Evolutionary conservation across 2,329 filamentous ascomycete genomes (phyloP), one percentile per base, ranked within the genome.

Genomic region (Apiospora koreana): DNA sequence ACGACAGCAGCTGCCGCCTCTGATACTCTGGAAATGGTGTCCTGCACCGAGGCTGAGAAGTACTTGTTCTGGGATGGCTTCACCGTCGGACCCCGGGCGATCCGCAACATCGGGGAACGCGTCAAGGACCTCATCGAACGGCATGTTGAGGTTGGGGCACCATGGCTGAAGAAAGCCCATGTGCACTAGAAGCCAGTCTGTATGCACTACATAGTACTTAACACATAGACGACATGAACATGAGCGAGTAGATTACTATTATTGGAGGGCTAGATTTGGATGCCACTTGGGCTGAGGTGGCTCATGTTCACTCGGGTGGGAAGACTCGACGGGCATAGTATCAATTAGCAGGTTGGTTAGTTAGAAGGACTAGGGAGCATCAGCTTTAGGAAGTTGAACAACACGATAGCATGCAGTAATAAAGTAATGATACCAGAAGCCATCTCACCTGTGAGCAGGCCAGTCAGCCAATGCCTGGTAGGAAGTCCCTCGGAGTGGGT

Each of bases 61-160:
- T 85, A 87, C 71, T 78, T 90, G 2, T 89, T 88, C 76, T 86
- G 84, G 76, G 86, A 86, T 66, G 79, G 81, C 0, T 88, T 87
- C 54, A 85, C 81, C 0, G 77, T 89, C 4, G 80, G 80, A 18
- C 72, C 73, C 48, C 76, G 78, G 28, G 83, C 80, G 21, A 81
- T 83, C 4, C 69, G 73, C 16, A 75, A 74, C 54, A 75, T 83
- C 28, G 81, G 80, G 2, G 74, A 71, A 42, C 75, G 76, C 8
- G 74, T 80, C 2, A 62, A n/a, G 10, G 54, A 62, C 31, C 54
- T 62, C 21, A 16, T 62, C 31, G 54, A 62, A 14, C 54, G 21
- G 31, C 54, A 62, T 35, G 21, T 62, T n/a, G 54, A 38, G 18
- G 31, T 23, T 23, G 54, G 54, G n/a, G 54, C 54, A 8, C 28